Conservation (phyloP, 1,284 basidiomycete genomes). For the Rhodotorula sp. region DNA sequence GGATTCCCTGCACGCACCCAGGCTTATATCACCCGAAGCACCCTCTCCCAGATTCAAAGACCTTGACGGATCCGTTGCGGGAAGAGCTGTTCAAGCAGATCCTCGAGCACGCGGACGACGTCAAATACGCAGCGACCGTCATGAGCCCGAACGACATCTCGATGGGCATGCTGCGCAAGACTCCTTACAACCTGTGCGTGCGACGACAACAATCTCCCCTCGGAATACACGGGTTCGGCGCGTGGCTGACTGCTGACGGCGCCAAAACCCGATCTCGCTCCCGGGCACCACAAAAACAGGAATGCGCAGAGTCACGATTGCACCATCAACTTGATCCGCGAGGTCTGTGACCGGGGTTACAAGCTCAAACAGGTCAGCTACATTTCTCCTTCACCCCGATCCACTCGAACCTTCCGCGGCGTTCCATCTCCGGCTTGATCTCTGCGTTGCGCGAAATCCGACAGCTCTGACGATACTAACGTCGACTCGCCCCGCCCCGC, state of each 20-base stretch:
- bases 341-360: conserved; percentile 76
- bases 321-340: conserved; percentile 81
- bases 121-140: conserved; percentile 81
- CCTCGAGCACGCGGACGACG: conserved; percentile 52
- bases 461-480: background rate
- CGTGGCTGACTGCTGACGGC: no score
- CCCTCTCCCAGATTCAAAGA: conserved; percentile 74
- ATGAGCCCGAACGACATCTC: conserved; percentile 90
- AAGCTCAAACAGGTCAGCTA: conserved; percentile 70
- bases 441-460: no score
- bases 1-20: background rate
- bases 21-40: background rate
- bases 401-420: no score
- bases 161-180: conserved; percentile 79
- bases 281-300: conserved; percentile 21
- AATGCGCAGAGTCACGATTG: conserved; percentile 92
- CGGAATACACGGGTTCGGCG: no score
- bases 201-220: no score
- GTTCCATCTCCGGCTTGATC: no score
- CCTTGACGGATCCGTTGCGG: conserved; percentile 63
- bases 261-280: no score
- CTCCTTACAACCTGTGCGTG: conserved; percentile 73
- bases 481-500: background rate
- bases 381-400: no score
- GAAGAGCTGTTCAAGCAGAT: conserved; percentile 48